These are phyloP conservation scores for Pseudocercospora ulei DNA, from an alignment of 2,329 filamentous ascomycete species.

Conservation along the genomic window DNA sequence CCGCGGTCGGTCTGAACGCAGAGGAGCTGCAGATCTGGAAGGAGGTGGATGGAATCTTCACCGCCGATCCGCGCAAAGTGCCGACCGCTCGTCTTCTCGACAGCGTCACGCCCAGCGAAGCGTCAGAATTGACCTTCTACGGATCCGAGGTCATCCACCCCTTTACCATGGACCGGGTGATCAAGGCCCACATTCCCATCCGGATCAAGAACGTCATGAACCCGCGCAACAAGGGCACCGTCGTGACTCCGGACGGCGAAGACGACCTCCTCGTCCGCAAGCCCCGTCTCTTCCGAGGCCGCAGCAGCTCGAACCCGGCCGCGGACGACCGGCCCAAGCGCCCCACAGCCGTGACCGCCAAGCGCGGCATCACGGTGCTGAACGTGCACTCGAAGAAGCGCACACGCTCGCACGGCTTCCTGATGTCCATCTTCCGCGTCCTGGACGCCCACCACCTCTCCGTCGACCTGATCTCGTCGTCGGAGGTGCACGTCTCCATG, in stretches of 20 bases:
- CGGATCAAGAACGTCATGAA: constrained; percentile 91
- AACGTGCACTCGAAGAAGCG: constrained; percentile 98
- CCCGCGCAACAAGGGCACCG: constrained; percentile 64
- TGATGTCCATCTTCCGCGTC: constrained; percentile 86
- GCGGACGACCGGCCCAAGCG: constrained; percentile 40
- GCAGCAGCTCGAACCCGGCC: constrained; percentile 37
- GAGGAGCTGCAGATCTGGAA: constrained; percentile 96
- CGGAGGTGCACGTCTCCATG: constrained; percentile 95
- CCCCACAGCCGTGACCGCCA: constrained; percentile 74
- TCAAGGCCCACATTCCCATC: constrained; percentile 67
- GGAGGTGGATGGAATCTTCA: constrained; percentile 94
- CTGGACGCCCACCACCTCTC: constrained; percentile 78
- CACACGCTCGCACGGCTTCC: constrained; percentile 89
- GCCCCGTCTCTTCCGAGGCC: constrained; percentile 45
- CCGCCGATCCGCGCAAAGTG: constrained; percentile 74
- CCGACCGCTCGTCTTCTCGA: constrained; percentile 84
- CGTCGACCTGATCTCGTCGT: constrained; percentile 92
- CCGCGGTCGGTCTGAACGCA: constrained; percentile 78
- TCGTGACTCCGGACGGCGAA: constrained; percentile 68
- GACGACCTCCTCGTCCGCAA: constrained; percentile 46
- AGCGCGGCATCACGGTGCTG: constrained; percentile 90
- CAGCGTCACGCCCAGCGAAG: constrained; percentile 85
- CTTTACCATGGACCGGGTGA: constrained; percentile 92
- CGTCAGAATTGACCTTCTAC: constrained; percentile 75
- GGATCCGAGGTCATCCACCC: constrained; percentile 90